Evolutionary conservation across 2,329 filamentous ascomycete genomes (phyloP), one percentile per base, ranked within the genome.

Genomic region (Aspergillus caelatus): DNA sequence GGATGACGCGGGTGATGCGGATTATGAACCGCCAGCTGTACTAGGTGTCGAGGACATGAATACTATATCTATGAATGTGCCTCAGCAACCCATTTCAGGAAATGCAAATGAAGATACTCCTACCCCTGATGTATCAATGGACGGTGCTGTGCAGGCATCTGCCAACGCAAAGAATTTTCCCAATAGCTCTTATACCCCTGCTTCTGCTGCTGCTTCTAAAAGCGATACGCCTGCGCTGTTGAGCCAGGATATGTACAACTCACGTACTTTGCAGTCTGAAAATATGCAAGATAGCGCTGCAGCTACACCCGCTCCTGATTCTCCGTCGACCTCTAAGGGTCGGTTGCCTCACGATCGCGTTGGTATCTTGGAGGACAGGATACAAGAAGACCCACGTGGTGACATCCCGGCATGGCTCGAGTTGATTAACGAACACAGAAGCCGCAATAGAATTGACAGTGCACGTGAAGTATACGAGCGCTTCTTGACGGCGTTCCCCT

Each of bases 341-440:
- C 86, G 88, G 66, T 80, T 90, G 67, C 88, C 90, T 61, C 86
- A 90, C 79, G 91, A 96, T 79, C 87, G 86, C 68, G 85, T 94
- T 71, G 89, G 90, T 62, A 87, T 94, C 63, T 84, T 98, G 73
- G 94, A 99, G 82, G 92, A 95, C 77, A 89, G 94, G 74, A 91
- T 98, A 77, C 90, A 91, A 75, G 92, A 97, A 74, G 95, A 99
- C 75, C 92, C 94, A 19, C 91, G 93, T 72, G 95, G 94, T 73
- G 94, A 97, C 71, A 88, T 95, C 78, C 91, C 95, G 76, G 93
- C 94, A 36, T 99, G 95, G 95, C 82, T 96, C 72, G 86, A 87
- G 68, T 84, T 99, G 75, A 94, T 99, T 75, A 86, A 87, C 69
- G 93, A 97, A 75, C 88, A 97, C 77, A 90, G 90, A 70, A 89